These are phyloP conservation scores for Cercospora citrullina DNA, from an alignment of 2,329 filamentous ascomycete genomes.

Conservation along the genomic window DNA sequence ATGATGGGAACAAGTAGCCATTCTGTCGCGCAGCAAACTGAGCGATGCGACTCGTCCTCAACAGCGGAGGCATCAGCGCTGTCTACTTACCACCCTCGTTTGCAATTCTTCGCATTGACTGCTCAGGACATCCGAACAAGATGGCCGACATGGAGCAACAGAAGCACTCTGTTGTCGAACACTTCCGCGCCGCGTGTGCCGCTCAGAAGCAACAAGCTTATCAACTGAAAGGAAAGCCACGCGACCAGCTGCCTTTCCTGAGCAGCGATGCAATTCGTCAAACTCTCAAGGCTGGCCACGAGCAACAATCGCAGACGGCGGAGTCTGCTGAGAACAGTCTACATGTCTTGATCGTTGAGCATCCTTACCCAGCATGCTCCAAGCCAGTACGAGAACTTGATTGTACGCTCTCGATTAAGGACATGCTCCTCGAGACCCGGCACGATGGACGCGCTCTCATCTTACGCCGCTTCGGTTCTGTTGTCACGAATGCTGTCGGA, in stretches of 20 bases:
- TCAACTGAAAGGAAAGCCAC: constrained; percentile 8
- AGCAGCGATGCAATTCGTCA: background rate
- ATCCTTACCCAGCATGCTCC: constrained; percentile 3
- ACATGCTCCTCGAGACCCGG: constrained; percentile 6
- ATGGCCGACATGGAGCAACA: background rate
- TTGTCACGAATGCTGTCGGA: constrained; percentile 12
- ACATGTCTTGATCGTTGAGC: background rate
- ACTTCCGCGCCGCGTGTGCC: background rate
- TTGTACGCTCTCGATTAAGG: constrained; percentile 3
- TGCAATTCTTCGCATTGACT: background rate
- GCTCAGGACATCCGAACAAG: background rate
- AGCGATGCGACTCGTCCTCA: background rate
- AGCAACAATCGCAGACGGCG: background rate
- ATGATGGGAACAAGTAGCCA: background rate
- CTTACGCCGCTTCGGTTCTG: background rate
- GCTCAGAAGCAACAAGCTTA: constrained; percentile 2
- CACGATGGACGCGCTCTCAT: constrained; percentile 1
- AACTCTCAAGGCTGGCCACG: background rate
- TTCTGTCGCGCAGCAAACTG: background rate
- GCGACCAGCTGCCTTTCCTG: background rate
- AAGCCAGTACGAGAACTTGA: background rate
- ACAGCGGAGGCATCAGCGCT: background rate
- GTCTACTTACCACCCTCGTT: background rate
- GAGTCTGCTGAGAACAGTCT: background rate
- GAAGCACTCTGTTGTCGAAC: background rate